Percentiles rank a stretch among this genome's conserved stretches.
Evolutionary conservation across 2,329 filamentous ascomycete genomes (phyloP).

Genomic region (Fusarium aywerte): DNA sequence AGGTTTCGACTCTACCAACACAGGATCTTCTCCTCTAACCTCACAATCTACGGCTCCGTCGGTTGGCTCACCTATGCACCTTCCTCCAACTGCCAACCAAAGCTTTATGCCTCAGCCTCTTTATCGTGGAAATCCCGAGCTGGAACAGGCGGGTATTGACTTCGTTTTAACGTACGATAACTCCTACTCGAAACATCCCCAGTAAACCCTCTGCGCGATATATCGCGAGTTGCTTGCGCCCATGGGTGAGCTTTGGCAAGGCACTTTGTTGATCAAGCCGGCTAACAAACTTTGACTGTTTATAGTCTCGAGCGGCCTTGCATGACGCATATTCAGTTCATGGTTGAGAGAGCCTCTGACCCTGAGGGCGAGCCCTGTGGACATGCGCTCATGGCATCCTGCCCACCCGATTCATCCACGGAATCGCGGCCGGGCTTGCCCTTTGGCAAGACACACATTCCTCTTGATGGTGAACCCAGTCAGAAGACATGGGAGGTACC

Average conservation of each 20-base stretch:
- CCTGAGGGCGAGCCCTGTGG: slow-evolving; percentile 78
- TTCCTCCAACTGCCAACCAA: slow-evolving; percentile 32
- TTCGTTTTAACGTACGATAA: slow-evolving; percentile 88
- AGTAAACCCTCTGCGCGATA: slow-evolving; percentile 69
- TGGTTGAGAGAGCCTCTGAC: slow-evolving; percentile 70
- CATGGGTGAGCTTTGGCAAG: slow-evolving; percentile 38
- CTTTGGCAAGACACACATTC: slow-evolving; percentile 61
- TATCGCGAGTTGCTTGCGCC: slow-evolving; percentile 33
- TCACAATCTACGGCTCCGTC: slow-evolving; percentile 57
- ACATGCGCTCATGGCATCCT: slow-evolving; percentile 93
- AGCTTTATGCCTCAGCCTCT: slow-evolving; percentile 38
- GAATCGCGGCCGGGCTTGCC: slow-evolving; percentile 62
- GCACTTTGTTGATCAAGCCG: slow-evolving; percentile 42
- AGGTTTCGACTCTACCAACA: slow-evolving; percentile 56
- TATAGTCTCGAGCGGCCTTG: slow-evolving; percentile 90
- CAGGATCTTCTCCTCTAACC: slow-evolving; percentile 61
- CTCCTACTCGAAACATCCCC: slow-evolving; percentile 70
- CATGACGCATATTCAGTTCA: slow-evolving; percentile 87
- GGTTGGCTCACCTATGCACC: slow-evolving; percentile 48
- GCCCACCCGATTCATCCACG: slow-evolving; percentile 74
- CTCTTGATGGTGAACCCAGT: slow-evolving; percentile 52
- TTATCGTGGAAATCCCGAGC: slow-evolving; percentile 66
- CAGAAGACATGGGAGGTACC: slow-evolving; percentile 83
- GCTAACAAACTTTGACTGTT: slow-evolving; percentile 57
- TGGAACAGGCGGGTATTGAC: slow-evolving; percentile 87